Percentiles rank a stretch among this genome's conserved stretches.
These are phyloP conservation scores for Protea cynaroides DNA, from an alignment of 164 flowering plant genomes.

Conservation along the genomic window DNA sequence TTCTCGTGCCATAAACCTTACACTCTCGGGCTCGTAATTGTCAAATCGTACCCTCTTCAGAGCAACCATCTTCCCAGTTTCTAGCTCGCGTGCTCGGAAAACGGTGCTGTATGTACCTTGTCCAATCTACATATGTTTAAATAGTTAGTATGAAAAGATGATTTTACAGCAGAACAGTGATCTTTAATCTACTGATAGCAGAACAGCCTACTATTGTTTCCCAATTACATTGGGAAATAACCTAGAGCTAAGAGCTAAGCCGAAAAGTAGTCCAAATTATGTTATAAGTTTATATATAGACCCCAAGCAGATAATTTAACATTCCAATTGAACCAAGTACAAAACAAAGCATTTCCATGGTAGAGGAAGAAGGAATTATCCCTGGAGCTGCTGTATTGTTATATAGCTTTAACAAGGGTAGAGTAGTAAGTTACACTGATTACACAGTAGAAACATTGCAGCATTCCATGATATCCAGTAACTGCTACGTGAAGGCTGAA, in stretches of 20 bases:
- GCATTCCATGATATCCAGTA: no score
- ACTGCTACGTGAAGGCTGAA: no score
- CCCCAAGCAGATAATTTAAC: no score
- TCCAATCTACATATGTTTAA: constrained; percentile 54
- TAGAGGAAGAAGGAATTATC: neutral
- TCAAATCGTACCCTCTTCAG: constrained; percentile 86
- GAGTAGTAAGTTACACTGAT: neutral
- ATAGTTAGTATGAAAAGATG: constrained; percentile 3
- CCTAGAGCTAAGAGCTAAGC: neutral
- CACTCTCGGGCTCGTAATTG: constrained; percentile 83
- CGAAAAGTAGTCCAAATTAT: neutral
- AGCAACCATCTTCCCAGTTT: constrained; percentile 67
- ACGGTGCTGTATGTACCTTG: constrained; percentile 97
- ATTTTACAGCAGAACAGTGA: no score
- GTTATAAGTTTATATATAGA: neutral
- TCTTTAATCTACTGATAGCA: neutral
- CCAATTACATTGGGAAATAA: neutral
- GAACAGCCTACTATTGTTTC: neutral
- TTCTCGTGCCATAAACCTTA: constrained; percentile 94
- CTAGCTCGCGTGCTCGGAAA: constrained; percentile 67
- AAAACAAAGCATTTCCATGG: neutral
- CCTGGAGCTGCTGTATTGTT: neutral
- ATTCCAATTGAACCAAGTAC: neutral
- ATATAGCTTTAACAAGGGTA: neutral
- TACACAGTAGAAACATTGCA: neutral